These are phyloP conservation scores for Neofusicoccum parvum DNA, from an alignment of 2,329 filamentous ascomycete genomes.

Conservation along the genomic window DNA sequence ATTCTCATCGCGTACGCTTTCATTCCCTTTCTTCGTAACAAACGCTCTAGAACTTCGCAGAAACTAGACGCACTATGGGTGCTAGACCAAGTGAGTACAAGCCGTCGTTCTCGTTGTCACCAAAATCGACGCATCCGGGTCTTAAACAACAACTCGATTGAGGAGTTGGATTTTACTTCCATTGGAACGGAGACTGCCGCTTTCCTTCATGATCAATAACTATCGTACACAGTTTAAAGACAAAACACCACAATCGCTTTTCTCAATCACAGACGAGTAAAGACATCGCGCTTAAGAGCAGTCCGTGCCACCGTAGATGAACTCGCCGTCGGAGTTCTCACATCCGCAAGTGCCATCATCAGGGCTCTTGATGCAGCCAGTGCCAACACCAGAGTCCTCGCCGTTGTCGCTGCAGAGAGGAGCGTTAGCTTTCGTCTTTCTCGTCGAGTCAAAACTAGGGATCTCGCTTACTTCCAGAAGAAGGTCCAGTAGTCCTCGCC, in stretches of 20 bases:
- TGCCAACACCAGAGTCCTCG: conserved; percentile 28
- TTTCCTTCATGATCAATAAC: neutral
- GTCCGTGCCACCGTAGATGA: neutral
- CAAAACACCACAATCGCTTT: neutral
- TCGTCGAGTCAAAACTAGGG: conserved; percentile 29
- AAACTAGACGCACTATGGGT: too few relatives aligned
- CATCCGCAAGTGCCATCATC: conserved; percentile 14
- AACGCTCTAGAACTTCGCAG: too few relatives aligned
- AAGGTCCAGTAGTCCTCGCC: conserved; percentile 2
- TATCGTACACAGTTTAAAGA: neutral
- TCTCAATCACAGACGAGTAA: neutral
- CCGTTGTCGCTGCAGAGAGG: conserved; percentile 24
- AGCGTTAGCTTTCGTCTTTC: neutral
- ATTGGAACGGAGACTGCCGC: neutral
- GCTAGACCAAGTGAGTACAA: too few relatives aligned
- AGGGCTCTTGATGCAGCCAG: conserved; percentile 33
- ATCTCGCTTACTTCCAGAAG: conserved; percentile 3
- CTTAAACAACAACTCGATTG: too few relatives aligned
- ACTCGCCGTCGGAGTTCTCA: conserved; percentile 11
- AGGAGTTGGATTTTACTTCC: too few relatives aligned
- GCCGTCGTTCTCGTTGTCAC: too few relatives aligned
- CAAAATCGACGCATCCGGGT: too few relatives aligned
- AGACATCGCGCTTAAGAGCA: neutral
- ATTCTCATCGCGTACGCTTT: too few relatives aligned
- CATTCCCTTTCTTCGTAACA: too few relatives aligned